Evolutionary conservation across 768 basidiomycete species (phyloP).

Genomic region (Rhodotorula paludigena): DNA sequence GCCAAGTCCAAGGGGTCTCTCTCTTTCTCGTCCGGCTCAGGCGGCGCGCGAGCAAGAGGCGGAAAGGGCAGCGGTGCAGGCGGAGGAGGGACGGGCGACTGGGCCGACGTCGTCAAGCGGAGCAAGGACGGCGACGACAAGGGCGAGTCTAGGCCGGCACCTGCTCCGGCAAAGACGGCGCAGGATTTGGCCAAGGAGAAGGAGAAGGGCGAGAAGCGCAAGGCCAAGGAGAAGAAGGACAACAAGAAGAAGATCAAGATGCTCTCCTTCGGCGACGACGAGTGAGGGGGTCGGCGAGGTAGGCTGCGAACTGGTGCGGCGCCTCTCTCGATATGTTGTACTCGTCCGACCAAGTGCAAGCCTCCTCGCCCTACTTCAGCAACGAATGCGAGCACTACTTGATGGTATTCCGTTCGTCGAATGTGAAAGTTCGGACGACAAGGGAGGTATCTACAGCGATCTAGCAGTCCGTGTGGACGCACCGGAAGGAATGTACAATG

Average conservation of each 20-base stretch:
- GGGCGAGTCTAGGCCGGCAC: background rate
- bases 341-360: no score
- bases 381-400: no score
- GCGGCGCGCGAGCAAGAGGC: no score
- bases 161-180: background rate
- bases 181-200: background rate
- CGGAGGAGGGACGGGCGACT: constrained; percentile 16
- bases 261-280: constrained; percentile 6
- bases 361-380: no score
- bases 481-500: no score
- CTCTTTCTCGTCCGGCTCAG: constrained; percentile 26
- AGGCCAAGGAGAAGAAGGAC: constrained; percentile 5
- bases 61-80: background rate
- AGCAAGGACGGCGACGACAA: constrained; percentile 14
- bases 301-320: no score
- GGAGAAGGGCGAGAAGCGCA: constrained; percentile 1
- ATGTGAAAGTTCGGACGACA: no score
- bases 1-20: constrained; percentile 18
- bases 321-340: background rate
- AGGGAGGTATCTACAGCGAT: no score
- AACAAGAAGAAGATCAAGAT: constrained; percentile 8
- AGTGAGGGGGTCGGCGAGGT: background rate
- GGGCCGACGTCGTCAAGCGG: constrained; percentile 27
- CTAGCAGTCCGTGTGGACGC: no score
- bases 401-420: no score